Percentiles rank a stretch among this genome's conserved stretches.
phyloP scores from a whole-genome alignment of 768 basidiomycete genomes.

The Podaxis sp. region DNA sequence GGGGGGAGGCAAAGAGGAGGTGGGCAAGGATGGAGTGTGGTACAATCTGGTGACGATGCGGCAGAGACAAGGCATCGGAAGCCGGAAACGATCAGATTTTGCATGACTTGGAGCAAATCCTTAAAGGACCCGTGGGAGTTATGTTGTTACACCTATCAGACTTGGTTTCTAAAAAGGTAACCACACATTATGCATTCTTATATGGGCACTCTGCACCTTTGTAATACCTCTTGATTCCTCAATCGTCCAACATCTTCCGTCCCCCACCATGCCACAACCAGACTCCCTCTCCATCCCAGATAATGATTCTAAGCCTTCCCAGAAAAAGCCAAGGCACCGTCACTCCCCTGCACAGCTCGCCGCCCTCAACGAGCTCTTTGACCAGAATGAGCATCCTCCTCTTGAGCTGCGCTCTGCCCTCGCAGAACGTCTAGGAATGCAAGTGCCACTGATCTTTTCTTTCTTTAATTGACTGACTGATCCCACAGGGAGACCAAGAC shows the following conservation, averaged over 20 bases:
- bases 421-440: constrained; percentile 77
- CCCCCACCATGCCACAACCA: constrained; percentile 23
- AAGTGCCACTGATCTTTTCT: constrained; percentile 30
- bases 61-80: constrained; percentile 8
- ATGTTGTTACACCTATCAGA: constrained; percentile 15
- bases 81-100: constrained; percentile 11
- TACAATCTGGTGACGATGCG: not conserved
- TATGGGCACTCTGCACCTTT: constrained; percentile 26
- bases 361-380: constrained; percentile 77
- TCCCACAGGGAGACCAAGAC: constrained; percentile 74
- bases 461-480: constrained; percentile 17
- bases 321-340: constrained; percentile 79
- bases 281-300: constrained; percentile 24
- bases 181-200: constrained; percentile 18
- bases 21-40: not conserved
- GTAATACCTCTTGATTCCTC: constrained; percentile 22
- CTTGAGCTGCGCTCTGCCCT: constrained; percentile 65
- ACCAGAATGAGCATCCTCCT: constrained; percentile 71
- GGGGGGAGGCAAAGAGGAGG: not conserved
- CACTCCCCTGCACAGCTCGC: constrained; percentile 71
- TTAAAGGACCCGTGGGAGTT: constrained; percentile 13
- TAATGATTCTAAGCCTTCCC: constrained; percentile 31
- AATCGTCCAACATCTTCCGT: constrained; percentile 16
- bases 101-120: constrained; percentile 2
- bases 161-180: constrained; percentile 9